These are phyloP conservation scores for Podaxis pistillaris DNA, from an alignment of 768 basidiomycete genomes.

Conservation along the genomic window DNA sequence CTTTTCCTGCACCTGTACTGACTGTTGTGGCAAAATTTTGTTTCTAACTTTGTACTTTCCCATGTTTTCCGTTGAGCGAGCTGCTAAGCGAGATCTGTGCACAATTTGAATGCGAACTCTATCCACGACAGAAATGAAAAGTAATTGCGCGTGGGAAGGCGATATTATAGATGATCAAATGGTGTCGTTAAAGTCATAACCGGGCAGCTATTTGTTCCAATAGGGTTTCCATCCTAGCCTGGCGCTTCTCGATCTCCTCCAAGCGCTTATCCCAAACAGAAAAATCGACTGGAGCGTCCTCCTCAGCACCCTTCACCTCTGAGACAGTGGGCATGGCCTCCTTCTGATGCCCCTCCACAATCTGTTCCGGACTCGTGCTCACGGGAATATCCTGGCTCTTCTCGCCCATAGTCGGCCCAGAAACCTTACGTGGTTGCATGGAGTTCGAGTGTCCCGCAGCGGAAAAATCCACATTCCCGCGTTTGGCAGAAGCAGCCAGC, in stretches of 20 bases:
- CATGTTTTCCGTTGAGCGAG: not conserved
- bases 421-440: not conserved
- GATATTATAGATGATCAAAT: not conserved
- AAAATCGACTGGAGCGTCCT: not conserved
- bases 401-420: slow-evolving; percentile 9
- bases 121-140: not conserved
- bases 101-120: not conserved
- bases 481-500: not conserved
- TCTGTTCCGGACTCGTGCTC: slow-evolving; percentile 17
- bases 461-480: not conserved
- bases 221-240: slow-evolving; percentile 45
- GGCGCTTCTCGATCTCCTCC: slow-evolving; percentile 40
- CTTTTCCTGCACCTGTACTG: not conserved
- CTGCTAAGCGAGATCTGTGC: not conserved
- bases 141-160: not conserved
- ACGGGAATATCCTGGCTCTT: slow-evolving; percentile 5
- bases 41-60: not conserved
- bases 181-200: not conserved
- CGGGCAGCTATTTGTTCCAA: slow-evolving; percentile 35
- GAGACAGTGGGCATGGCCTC: slow-evolving; percentile 9
- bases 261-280: slow-evolving; percentile 17
- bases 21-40: not conserved
- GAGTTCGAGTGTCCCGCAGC: not conserved
- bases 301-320: not conserved
- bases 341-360: slow-evolving; percentile 7